phyloP scores from a whole-genome alignment of 2,329 filamentous ascomycete species.

The Colletotrichum sp. region DNA sequence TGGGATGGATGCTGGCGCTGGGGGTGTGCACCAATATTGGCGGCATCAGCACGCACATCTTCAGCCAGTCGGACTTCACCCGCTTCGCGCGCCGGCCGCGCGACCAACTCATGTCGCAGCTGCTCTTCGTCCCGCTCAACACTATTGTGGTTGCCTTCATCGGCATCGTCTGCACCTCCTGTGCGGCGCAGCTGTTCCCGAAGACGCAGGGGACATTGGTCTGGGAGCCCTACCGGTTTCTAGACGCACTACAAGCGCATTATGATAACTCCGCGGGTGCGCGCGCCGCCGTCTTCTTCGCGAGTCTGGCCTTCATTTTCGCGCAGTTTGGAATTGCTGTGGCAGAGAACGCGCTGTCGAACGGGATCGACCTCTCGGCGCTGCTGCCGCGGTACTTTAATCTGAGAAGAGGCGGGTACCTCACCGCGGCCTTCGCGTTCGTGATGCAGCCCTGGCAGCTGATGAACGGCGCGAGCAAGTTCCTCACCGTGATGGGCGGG shows the following conservation, averaged over 20 bases:
- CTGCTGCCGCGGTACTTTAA: constrained; percentile 28
- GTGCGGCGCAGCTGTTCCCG: constrained; percentile 28
- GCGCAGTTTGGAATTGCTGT: constrained; percentile 25
- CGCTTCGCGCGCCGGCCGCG: constrained; percentile 31
- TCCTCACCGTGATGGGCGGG: constrained; percentile 32
- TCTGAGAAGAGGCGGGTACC: constrained; percentile 21
- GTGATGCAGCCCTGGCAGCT: constrained; percentile 28
- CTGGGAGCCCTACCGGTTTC: constrained; percentile 32
- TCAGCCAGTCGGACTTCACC: constrained; percentile 33
- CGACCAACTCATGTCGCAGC: constrained; percentile 31
- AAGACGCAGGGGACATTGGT: constrained; percentile 24
- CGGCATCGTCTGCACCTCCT: constrained; percentile 33
- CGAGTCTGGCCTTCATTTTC: constrained; percentile 23
- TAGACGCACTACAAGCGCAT: constrained; percentile 25
- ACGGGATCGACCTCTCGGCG: constrained; percentile 32
- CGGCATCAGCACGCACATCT: constrained; percentile 31
- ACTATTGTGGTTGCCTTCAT: constrained; percentile 30
- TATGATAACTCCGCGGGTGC: constrained; percentile 9
- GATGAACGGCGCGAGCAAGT: constrained; percentile 27
- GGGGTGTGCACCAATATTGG: constrained; percentile 32
- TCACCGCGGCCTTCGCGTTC: constrained; percentile 23
- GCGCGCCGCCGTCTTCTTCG: constrained; percentile 24
- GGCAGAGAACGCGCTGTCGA: constrained; percentile 23
- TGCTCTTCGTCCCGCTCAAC: constrained; percentile 29
- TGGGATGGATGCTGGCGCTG: constrained; percentile 30